phyloP scores from a whole-genome alignment of 805 yeast species.

The Wickerhamiella kurtzmanii region DNA sequence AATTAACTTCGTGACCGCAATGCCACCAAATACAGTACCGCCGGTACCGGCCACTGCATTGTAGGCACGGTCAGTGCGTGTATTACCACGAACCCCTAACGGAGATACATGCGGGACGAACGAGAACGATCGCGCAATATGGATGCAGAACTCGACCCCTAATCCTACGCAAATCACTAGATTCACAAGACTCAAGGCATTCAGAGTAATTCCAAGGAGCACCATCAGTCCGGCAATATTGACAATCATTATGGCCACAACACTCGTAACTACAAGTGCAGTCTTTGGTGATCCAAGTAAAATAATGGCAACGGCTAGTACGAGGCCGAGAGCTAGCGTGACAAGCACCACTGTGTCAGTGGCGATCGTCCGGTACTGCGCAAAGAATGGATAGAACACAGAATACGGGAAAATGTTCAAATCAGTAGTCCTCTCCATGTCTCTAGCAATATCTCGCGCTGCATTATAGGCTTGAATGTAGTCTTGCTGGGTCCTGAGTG shows the following conservation, averaged over 20 bases:
- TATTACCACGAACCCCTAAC: constrained; percentile 21
- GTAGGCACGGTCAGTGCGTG: constrained; percentile 29
- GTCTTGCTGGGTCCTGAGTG: constrained; percentile 70
- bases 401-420: constrained; percentile 74
- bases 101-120: constrained; percentile 28
- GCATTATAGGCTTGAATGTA: constrained; percentile 68
- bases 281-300: constrained; percentile 56
- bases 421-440: constrained; percentile 29
- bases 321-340: constrained; percentile 24
- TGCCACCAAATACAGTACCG: constrained; percentile 80
- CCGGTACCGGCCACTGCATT: constrained; percentile 70
- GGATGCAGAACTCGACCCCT: constrained; percentile 87
- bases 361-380: constrained; percentile 63
- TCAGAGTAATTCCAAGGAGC: constrained; percentile 58
- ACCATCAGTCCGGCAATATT: constrained; percentile 75
- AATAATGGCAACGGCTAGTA: constrained; percentile 32
- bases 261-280: constrained; percentile 41
- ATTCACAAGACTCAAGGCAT: constrained; percentile 83
- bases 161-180: constrained; percentile 84
- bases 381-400: constrained; percentile 85
- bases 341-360: constrained; percentile 39
- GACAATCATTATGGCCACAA: constrained; percentile 50
- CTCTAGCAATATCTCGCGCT: constrained; percentile 51
- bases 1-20: constrained; percentile 74
- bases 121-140: constrained; percentile 67